Evolutionary conservation across 345 rosid species (phyloP), one percentile per base, ranked within the genome.

Genomic region (Sapria himalayana): DNA sequence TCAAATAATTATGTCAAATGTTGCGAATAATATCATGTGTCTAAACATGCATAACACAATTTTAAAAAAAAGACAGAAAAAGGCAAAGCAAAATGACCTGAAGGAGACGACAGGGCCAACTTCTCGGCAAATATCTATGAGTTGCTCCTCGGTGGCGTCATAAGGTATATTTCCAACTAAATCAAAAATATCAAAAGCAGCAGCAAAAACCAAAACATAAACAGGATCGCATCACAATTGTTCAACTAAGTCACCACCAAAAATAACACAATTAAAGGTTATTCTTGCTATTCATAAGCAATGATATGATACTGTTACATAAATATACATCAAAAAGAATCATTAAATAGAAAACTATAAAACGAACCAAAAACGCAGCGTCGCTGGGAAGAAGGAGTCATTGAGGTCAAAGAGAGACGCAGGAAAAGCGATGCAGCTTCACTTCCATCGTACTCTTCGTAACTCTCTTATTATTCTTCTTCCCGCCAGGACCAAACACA

Each of bases 81-180:
- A n/a, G n/a, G n/a, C n/a, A n/a, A n/a, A n/a, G n/a, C n/a, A 39
- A 29, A 46, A 72, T 25, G 40, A 89, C 98, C 95, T 89, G 92
- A 89, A 89, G 37, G 94, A 82, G 32, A 89, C 93, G 39, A 82
- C 95, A 35, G 95, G 98, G 7, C 98, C 98, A 52, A 79, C 98
- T 61, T 89, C 98, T 49, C 84, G 70, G 57, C 93, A 82, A 52
- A 89, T 79, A 43, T 89, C 95, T 47, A 74, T 76, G n/a, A 89
- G 85, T 59, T 89, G 93, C 50, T 89, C 95, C 62, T 89, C 98
- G 5, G 98, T 79, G 14, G 82, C 91, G 64, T 82, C 98, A 64
- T 82, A 89, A 3, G 98, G 98, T 61, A 89, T 89, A 51, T 89
- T 89, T 54, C 98, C 98, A 67, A 89, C 98, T 89, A 74, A 32